Evolutionary conservation across 2,329 filamentous ascomycete genomes (phyloP).

Genomic region (Xylaria sp.): DNA sequence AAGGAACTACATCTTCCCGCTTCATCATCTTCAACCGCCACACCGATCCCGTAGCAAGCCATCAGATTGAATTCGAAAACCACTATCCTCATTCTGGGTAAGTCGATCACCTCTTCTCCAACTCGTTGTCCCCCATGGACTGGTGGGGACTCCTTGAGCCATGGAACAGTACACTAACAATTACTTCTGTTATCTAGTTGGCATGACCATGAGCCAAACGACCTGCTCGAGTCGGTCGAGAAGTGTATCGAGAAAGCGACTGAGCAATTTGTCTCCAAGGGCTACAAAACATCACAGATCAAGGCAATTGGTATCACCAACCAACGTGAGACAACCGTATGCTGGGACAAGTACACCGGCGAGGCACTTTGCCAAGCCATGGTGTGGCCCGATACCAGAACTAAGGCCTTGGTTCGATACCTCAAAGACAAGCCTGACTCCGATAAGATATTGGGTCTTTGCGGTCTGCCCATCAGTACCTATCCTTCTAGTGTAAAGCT

Average conservation of each 20-base stretch:
- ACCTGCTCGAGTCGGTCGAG: conserved; percentile 76
- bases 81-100: conserved; percentile 85
- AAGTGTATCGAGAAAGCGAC: conserved; percentile 80
- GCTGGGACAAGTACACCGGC: conserved; percentile 83
- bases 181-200: conserved; percentile 59
- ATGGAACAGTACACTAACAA: conserved; percentile 17
- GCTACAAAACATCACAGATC: conserved; percentile 71
- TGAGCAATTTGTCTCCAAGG: conserved; percentile 71
- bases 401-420: conserved; percentile 73
- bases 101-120: conserved; percentile 39
- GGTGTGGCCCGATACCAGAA: conserved; percentile 89
- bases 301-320: conserved; percentile 85
- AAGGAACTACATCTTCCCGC: conserved; percentile 86
- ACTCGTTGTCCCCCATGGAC: neutral
- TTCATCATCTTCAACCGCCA: conserved; percentile 88
- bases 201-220: conserved; percentile 86
- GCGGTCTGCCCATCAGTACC: conserved; percentile 83
- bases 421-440: conserved; percentile 71
- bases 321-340: conserved; percentile 85
- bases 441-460: conserved; percentile 71
- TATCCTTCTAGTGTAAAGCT: conserved; percentile 89
- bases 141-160: neutral
- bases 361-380: conserved; percentile 84
- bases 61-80: conserved; percentile 87
- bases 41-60: conserved; percentile 78